Percentiles rank a stretch among this genome's conserved stretches.
phyloP scores from a whole-genome alignment of 1,284 basidiomycete genomes.

The Trichosporon ovoides region DNA sequence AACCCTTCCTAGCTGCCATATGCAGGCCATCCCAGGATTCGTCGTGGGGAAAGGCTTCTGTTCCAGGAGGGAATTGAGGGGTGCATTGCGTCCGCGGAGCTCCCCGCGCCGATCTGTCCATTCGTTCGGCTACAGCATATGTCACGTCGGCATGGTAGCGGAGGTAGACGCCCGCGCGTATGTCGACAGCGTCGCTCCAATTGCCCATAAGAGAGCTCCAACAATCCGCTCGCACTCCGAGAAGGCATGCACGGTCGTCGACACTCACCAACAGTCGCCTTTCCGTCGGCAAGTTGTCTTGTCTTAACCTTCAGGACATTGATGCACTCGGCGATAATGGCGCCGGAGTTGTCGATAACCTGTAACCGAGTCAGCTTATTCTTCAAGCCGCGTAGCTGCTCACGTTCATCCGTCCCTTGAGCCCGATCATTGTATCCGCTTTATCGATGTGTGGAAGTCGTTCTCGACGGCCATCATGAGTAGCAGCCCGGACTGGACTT shows the following conservation, averaged over 20 bases:
- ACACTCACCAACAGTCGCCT: constrained; percentile 57
- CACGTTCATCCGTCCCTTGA: constrained; percentile 83
- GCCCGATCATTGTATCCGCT: constrained; percentile 74
- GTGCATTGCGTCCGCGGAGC: too few relatives aligned
- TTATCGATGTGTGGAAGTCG: neutral
- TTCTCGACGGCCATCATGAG: neutral
- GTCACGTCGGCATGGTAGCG: too few relatives aligned
- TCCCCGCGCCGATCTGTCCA: too few relatives aligned
- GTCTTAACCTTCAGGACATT: constrained; percentile 93
- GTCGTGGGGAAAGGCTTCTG: too few relatives aligned
- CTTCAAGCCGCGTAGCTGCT: constrained; percentile 27
- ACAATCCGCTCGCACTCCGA: too few relatives aligned
- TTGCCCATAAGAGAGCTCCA: too few relatives aligned
- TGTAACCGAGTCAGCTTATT: constrained; percentile 38
- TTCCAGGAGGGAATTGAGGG: too few relatives aligned
- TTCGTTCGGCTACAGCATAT: too few relatives aligned
- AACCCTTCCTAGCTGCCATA: too few relatives aligned
- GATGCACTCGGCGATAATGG: constrained; percentile 90
- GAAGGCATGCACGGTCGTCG: neutral
- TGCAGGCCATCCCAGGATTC: too few relatives aligned
- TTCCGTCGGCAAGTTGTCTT: constrained; percentile 57
- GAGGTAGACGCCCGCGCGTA: too few relatives aligned
- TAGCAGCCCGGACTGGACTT: constrained; percentile 4
- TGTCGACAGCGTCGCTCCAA: too few relatives aligned
- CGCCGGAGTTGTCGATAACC: constrained; percentile 99